phyloP scores from a whole-genome alignment of 192 early-diverging fungal species.

The Coemansia pectinata region DNA sequence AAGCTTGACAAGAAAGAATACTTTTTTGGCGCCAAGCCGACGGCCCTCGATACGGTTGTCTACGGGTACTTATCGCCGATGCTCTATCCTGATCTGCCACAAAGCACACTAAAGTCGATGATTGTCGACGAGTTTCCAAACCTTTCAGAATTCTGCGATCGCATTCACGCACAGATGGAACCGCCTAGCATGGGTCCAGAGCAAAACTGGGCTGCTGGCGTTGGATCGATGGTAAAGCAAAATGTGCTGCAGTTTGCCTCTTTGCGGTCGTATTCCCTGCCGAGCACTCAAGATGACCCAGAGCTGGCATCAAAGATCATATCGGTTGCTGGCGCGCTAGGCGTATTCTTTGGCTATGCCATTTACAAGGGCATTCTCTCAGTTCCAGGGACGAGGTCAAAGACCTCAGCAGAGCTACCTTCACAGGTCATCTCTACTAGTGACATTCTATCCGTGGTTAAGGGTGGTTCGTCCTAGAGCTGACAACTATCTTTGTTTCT shows the following conservation, averaged over 20 bases:
- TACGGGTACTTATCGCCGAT: conserved; percentile 85
- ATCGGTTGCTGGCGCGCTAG: conserved; percentile 22
- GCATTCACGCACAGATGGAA: conserved; percentile 31
- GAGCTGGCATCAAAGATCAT: conserved; percentile 18
- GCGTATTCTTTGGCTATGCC: conserved; percentile 40
- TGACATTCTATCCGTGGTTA: neutral
- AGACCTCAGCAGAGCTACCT: neutral
- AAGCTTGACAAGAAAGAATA: conserved; percentile 77
- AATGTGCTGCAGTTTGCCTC: conserved; percentile 2
- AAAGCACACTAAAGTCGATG: conserved; percentile 32
- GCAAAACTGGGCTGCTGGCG: conserved; percentile 19
- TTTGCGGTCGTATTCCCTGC: neutral
- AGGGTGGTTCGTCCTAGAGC: neutral
- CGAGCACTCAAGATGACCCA: conserved; percentile 7
- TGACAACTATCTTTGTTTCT: neutral
- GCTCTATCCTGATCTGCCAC: conserved; percentile 70
- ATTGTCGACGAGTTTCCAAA: conserved; percentile 28
- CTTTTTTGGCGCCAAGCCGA: conserved; percentile 80
- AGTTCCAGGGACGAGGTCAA: neutral
- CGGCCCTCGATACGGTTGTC: conserved; percentile 76
- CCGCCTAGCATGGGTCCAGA: conserved; percentile 15
- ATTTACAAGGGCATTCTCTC: conserved; percentile 41
- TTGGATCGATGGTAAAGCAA: conserved; percentile 25
- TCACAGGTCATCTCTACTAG: neutral
- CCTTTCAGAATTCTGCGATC: conserved; percentile 29